Conservation (phyloP, 148 eudicot species). For the Cornus florida region DNA sequence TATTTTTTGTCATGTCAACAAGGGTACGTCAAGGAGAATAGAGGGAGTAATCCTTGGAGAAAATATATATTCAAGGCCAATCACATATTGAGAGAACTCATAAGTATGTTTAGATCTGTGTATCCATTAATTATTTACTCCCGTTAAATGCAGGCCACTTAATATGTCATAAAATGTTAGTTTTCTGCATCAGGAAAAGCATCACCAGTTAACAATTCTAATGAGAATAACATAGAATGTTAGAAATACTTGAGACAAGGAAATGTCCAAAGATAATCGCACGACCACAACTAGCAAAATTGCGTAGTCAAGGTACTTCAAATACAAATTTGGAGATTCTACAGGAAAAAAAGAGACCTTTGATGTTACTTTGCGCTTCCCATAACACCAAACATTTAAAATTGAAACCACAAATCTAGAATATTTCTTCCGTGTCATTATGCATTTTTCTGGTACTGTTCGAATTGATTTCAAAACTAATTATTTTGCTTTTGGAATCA, state of each 20-base stretch:
- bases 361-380: background rate
- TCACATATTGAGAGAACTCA: background rate
- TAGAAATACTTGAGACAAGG: background rate
- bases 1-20: too few species aligned
- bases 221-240: background rate
- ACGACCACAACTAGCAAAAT: background rate
- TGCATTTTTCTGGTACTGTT: too few species aligned
- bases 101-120: too few species aligned
- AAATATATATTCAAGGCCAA: too few species aligned
- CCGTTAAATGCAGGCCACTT: too few species aligned
- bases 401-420: background rate
- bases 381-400: background rate
- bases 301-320: too few species aligned
- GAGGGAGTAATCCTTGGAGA: too few species aligned
- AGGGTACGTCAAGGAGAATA: too few species aligned
- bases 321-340: background rate
- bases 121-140: too few species aligned
- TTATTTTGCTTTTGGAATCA: background rate
- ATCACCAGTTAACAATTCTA: background rate
- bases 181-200: background rate
- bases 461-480: background rate
- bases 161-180: background rate
- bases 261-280: background rate
- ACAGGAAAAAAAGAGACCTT: background rate
- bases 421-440: too few species aligned